A percentile compares a stretch with the other conserved stretches of the same genome.
These are phyloP conservation scores for Aphanomyces cochlioides DNA, from an alignment of 352 stramenopile genomes.

Conservation along the genomic window DNA sequence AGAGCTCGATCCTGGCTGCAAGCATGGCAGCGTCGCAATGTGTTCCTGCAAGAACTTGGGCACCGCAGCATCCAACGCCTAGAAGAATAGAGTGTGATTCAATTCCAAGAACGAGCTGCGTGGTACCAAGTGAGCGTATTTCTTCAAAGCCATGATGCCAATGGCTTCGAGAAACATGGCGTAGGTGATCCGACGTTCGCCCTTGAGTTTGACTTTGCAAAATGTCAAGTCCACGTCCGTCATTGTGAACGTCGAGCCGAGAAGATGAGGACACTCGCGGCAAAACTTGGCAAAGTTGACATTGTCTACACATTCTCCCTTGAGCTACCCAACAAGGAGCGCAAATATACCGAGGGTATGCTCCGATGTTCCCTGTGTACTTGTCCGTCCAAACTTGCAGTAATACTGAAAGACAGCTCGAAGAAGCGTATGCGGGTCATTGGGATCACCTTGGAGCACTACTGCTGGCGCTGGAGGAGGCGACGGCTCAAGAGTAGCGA, in stretches of 20 bases:
- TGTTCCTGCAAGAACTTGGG: slow-evolving; percentile 62
- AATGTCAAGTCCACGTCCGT: slow-evolving; percentile 87
- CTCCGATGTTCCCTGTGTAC: slow-evolving; percentile 60
- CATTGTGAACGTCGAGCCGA: slow-evolving; percentile 53
- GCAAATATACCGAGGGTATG: slow-evolving; percentile 53
- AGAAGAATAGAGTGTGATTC: background rate
- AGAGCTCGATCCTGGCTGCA: slow-evolving; percentile 9
- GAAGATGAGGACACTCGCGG: slow-evolving; percentile 61
- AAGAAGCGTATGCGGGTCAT: slow-evolving; percentile 76
- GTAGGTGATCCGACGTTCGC: slow-evolving; percentile 79
- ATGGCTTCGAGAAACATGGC: slow-evolving; percentile 77
- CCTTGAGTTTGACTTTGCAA: slow-evolving; percentile 82
- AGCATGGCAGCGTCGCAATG: slow-evolving; percentile 60
- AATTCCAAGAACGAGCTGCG: slow-evolving; percentile 15
- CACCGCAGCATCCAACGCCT: slow-evolving; percentile 60
- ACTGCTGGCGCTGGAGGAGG: background rate
- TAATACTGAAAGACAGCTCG: slow-evolving; percentile 84
- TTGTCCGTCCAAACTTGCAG: slow-evolving; percentile 75
- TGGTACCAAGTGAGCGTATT: slow-evolving; percentile 68
- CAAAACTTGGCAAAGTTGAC: slow-evolving; percentile 84
- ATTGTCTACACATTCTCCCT: slow-evolving; percentile 47
- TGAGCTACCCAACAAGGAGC: slow-evolving; percentile 18
- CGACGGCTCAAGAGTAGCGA: background rate
- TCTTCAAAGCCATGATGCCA: slow-evolving; percentile 78
- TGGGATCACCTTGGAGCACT: slow-evolving; percentile 53